phyloP scores from a whole-genome alignment of 2,329 filamentous ascomycete species.

The Allantophomopsis lycopodina region DNA sequence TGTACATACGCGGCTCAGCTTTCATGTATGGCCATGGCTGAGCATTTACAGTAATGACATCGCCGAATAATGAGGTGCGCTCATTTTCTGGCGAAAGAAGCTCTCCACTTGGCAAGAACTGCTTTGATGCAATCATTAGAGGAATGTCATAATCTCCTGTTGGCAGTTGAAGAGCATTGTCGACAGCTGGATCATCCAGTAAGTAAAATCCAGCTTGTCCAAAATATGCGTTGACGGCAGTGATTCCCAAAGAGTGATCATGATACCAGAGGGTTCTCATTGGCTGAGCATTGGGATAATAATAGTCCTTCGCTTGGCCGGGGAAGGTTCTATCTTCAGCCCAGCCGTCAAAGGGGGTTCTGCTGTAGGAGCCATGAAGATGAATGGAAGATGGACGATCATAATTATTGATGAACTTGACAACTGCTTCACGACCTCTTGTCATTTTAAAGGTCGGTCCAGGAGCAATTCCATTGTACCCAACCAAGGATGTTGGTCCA shows the following conservation, averaged over 20 bases:
- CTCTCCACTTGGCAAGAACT: conserved; percentile 34
- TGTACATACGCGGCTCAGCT: conserved; percentile 47
- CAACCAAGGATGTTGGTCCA: conserved; percentile 23
- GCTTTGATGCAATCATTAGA: conserved; percentile 32
- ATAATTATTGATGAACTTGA: conserved; percentile 37
- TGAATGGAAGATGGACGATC: conserved; percentile 30
- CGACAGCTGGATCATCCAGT: conserved; percentile 29
- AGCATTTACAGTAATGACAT: conserved; percentile 43
- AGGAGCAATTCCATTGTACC: conserved; percentile 39
- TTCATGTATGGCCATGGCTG: conserved; percentile 43
- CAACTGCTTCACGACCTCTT: conserved; percentile 33
- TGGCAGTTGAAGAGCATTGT: conserved; percentile 33
- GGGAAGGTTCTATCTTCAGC: conserved; percentile 34
- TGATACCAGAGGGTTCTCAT: conserved; percentile 45
- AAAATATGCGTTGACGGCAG: conserved; percentile 38
- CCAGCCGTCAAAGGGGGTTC: conserved; percentile 36
- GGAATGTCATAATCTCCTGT: conserved; percentile 36
- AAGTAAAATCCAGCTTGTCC: conserved; percentile 44
- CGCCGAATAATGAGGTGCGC: conserved; percentile 34
- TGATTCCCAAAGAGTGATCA: conserved; percentile 22
- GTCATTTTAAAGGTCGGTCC: conserved; percentile 37
- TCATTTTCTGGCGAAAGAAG: conserved; percentile 31
- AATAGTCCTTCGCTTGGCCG: conserved; percentile 46
- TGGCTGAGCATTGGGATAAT: conserved; percentile 41
- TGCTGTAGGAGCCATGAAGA: conserved; percentile 37